Conservation (phyloP, 2,329 filamentous ascomycete genomes). For the Aureobasidium pullulans region DNA sequence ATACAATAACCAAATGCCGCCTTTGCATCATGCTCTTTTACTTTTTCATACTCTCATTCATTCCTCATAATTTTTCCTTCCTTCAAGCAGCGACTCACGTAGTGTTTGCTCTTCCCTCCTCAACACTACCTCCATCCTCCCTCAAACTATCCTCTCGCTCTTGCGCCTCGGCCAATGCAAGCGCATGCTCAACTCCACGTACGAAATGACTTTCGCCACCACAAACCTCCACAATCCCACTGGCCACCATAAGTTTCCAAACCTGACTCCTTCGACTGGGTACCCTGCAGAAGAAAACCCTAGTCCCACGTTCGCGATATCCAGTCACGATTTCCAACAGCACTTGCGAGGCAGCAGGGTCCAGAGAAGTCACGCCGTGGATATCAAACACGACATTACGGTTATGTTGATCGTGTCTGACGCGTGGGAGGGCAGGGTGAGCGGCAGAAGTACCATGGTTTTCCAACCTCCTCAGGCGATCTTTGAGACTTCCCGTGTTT, state of each 20-base stretch:
- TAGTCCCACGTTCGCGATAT: conserved; percentile 69
- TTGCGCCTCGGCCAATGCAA: conserved; percentile 74
- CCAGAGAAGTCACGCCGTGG: conserved; percentile 90
- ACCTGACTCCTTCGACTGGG: conserved; percentile 47
- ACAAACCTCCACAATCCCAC: conserved; percentile 77
- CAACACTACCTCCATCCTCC: not conserved
- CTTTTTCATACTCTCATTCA: too few relatives aligned
- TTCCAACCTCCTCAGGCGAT: conserved; percentile 73
- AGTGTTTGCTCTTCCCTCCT: not conserved
- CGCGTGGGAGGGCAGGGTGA: conserved; percentile 78
- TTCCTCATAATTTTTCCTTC: too few relatives aligned
- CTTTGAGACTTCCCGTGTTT: conserved; percentile 80
- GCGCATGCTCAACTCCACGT: conserved; percentile 72
- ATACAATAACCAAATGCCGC: too few relatives aligned
- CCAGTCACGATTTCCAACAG: conserved; percentile 77
- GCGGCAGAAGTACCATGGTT: conserved; percentile 79
- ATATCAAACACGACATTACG: conserved; percentile 94
- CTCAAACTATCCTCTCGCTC: conserved; percentile 22
- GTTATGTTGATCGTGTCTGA: conserved; percentile 73
- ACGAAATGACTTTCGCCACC: conserved; percentile 77
- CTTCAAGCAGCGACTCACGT: not conserved
- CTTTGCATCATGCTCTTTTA: too few relatives aligned
- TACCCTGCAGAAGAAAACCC: conserved; percentile 65
- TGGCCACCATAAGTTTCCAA: conserved; percentile 65
- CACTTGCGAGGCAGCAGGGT: conserved; percentile 89